Percentiles rank a stretch among this genome's conserved stretches.
Conservation (phyloP, 148 eudicot species). For the Camellia japonica region DNA sequence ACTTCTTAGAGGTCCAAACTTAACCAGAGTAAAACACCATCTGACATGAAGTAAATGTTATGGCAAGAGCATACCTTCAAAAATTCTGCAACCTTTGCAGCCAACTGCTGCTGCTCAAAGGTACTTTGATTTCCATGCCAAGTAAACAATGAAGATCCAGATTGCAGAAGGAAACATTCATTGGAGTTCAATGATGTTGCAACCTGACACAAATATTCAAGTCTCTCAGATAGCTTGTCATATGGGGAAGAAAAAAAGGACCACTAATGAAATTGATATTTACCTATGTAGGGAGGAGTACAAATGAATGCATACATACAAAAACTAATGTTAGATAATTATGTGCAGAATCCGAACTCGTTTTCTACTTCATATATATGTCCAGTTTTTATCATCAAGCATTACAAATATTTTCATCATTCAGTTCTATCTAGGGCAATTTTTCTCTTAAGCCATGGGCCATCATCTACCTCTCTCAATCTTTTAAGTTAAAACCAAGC, state of each 20-base stretch:
- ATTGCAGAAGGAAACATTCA: slow-evolving; percentile 89
- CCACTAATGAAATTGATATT: not conserved
- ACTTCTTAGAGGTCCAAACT: not conserved
- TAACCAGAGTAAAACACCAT: not conserved
- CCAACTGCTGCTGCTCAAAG: slow-evolving; percentile 89
- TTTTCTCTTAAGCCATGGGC: not conserved
- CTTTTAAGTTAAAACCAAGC: not conserved
- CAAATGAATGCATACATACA: not conserved
- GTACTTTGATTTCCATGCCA: slow-evolving; percentile 96
- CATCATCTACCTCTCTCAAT: not conserved
- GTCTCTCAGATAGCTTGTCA: not conserved
- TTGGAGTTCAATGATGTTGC: slow-evolving; percentile 76
- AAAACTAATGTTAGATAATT: not conserved
- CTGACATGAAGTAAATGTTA: not conserved
- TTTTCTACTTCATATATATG: not conserved
- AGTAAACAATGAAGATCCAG: slow-evolving; percentile 65
- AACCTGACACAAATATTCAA: slow-evolving; percentile 38
- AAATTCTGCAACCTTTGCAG: slow-evolving; percentile 80
- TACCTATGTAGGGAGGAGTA: not conserved
- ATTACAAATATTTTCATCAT: not conserved
- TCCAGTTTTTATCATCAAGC: slow-evolving; percentile 4
- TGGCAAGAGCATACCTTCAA: slow-evolving; percentile 58
- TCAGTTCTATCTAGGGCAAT: not conserved
- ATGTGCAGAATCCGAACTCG: not conserved
- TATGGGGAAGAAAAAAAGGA: not conserved